Conservation (phyloP, 2,329 filamentous ascomycete genomes). For the Fusarium sp. region DNA sequence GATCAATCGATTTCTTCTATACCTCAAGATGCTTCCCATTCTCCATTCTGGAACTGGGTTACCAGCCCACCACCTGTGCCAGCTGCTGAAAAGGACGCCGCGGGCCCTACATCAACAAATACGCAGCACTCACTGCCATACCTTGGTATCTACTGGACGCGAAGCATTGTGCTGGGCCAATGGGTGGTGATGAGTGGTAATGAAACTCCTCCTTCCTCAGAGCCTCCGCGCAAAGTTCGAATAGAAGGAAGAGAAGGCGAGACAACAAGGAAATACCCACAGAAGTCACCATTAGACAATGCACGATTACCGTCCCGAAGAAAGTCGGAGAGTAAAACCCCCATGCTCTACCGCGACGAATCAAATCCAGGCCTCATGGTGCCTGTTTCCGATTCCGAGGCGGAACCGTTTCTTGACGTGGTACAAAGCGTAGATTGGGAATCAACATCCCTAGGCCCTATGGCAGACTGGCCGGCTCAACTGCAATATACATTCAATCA, state of each 20-base stretch:
- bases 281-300: conserved; percentile 40
- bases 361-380: conserved; percentile 51
- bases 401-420: conserved; percentile 55
- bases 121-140: conserved; percentile 48
- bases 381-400: conserved; percentile 52
- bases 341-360: conserved; percentile 49
- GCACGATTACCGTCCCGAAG: conserved; percentile 35
- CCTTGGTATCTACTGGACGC: conserved; percentile 54
- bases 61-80: conserved; percentile 36
- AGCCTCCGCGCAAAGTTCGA: conserved; percentile 50
- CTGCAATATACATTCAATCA: conserved; percentile 61
- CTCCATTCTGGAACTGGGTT: conserved; percentile 57
- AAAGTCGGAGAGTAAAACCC: conserved; percentile 42
- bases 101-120: conserved; percentile 16
- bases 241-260: conserved; percentile 44
- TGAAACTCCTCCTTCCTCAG: conserved; percentile 49
- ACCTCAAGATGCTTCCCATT: conserved; percentile 47
- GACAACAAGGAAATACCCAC: conserved; percentile 35
- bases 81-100: conserved; percentile 10
- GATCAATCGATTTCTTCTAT: conserved; percentile 49
- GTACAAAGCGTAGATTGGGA: conserved; percentile 61
- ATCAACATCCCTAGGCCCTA: conserved; percentile 59
- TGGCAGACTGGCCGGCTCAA: conserved; percentile 59
- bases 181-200: conserved; percentile 58
- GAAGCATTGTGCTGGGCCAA: conserved; percentile 49